A percentile compares a stretch with the other conserved stretches of the same genome.
Evolutionary conservation across 768 basidiomycete genomes (phyloP).

Genomic region (Agaricus subrufescens): DNA sequence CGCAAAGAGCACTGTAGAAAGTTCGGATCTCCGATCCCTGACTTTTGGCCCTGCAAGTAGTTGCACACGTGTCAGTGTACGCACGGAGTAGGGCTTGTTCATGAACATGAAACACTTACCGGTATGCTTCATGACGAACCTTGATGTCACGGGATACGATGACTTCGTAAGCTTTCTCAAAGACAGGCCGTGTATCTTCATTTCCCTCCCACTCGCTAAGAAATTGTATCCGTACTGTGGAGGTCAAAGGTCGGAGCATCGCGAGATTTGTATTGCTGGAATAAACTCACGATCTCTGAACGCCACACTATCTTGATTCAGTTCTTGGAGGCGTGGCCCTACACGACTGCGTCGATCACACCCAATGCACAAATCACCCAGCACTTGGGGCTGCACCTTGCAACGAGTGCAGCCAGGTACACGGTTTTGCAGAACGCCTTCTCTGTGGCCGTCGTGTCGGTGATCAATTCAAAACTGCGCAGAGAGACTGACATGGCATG

Average conservation of each 20-base stretch:
- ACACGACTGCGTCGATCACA: slow-evolving; percentile 43
- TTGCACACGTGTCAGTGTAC: not conserved
- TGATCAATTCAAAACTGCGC: not conserved
- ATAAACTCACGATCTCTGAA: slow-evolving; percentile 49
- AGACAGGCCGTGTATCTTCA: slow-evolving; percentile 25
- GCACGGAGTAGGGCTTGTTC: not conserved
- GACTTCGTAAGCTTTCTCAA: slow-evolving; percentile 58
- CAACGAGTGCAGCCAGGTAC: slow-evolving; percentile 49
- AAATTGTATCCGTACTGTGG: slow-evolving; percentile 43
- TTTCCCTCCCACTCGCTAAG: slow-evolving; percentile 50
- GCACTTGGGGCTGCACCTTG: slow-evolving; percentile 38
- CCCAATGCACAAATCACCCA: slow-evolving; percentile 41
- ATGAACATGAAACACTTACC: slow-evolving; percentile 26
- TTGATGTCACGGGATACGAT: slow-evolving; percentile 35
- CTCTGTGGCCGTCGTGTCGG: slow-evolving; percentile 26
- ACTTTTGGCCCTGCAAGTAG: slow-evolving; percentile 26
- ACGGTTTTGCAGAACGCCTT: slow-evolving; percentile 46
- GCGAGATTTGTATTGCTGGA: not conserved
- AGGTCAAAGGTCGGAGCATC: not conserved
- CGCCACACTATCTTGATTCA: slow-evolving; percentile 37
- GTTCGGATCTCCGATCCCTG: slow-evolving; percentile 44
- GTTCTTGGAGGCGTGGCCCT: slow-evolving; percentile 42
- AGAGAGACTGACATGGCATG: slow-evolving; percentile 46
- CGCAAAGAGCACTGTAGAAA: slow-evolving; percentile 62
- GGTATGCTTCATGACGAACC: slow-evolving; percentile 43